Base-by-base conservation (phyloP, 768 basidiomycete species). In the Trametes villosa region DNA sequence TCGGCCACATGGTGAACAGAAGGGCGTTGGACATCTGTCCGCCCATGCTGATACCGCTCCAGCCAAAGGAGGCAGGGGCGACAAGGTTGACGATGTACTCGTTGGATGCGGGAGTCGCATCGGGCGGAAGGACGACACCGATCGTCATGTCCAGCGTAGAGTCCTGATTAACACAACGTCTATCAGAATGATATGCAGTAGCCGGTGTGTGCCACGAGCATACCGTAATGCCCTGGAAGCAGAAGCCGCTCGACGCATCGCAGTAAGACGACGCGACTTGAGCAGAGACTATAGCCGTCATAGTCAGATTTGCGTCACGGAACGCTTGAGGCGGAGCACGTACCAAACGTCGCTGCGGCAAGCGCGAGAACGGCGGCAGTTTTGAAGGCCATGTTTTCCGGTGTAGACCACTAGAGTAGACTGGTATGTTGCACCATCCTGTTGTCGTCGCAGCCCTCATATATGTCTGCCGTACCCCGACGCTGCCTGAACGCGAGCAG, bases 1-100 rank as follows among this genome's bases (percentile, higher is more conserved):
- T 53, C 1, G 70, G 68, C 72, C 70, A 71, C 48, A 70, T 53
- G 20, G 69, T 68, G 55, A 73, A 68, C 36, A 73, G 49, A 5
- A 73, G 58, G 44, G 69, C 70, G 49, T 71, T 65, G 3, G 70
- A 62, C 71, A 73, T 73, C 2, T 49, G 56, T 12, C 71, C 71
- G 0, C 67, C 70, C 38, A 71, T 58, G 54, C 69, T 70, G 40
- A 71, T 53, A 18, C 71, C 71, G 6, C 68, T 66, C 62, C 67
- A 73, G 33, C 70, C 70, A 50, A 69, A 68, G 42, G 49, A 59
- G 4, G 60, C 64, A 11, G 71, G 71, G 0, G 63, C 70, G 20
- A 73, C 63, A 3, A 71, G 44, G 51, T 71, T 66, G 8, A 66
- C 66, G 27, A 73, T 68, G 36, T 64, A 71, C 48, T 73, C 70